A percentile compares a stretch with the other conserved stretches of the same genome.
Conservation (phyloP, 1,139 yeast species). For the Wickerhamomyces sp. region DNA sequence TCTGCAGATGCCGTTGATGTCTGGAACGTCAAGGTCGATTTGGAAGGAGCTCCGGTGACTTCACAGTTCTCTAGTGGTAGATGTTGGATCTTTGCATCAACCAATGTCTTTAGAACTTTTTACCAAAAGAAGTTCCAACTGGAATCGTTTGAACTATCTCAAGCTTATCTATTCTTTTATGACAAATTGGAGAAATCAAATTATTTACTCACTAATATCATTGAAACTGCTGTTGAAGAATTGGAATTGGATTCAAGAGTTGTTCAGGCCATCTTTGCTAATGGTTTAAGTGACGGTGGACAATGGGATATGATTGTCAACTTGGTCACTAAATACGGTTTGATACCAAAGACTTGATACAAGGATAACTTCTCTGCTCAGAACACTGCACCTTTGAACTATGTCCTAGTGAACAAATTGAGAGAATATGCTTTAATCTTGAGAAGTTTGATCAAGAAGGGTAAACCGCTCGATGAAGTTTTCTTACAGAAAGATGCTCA, state of each 20-base stretch:
- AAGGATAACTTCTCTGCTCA: constrained; percentile 65
- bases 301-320: constrained; percentile 80
- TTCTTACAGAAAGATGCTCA: constrained; percentile 40
- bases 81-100: constrained; percentile 83
- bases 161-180: constrained; percentile 63
- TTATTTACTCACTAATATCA: constrained; percentile 64
- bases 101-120: constrained; percentile 59
- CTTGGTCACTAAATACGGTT: constrained; percentile 67
- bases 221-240: constrained; percentile 52
- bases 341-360: constrained; percentile 65
- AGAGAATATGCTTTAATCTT: constrained; percentile 68
- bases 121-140: constrained; percentile 59
- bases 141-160: constrained; percentile 67
- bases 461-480: constrained; percentile 24
- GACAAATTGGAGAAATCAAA: constrained; percentile 73
- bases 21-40: constrained; percentile 56
- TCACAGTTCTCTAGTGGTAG: constrained; percentile 71
- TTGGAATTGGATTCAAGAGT: constrained; percentile 64
- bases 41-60: constrained; percentile 59
- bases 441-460: constrained; percentile 37
- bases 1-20: constrained; percentile 23
- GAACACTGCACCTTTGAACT: constrained; percentile 50
- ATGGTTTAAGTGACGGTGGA: constrained; percentile 76
- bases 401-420: constrained; percentile 56
- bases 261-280: constrained; percentile 52